Evolutionary conservation across 2,329 filamentous ascomycete species (phyloP), one percentile per base, ranked within the genome.

Genomic region (Herpotrichia juniperi): DNA sequence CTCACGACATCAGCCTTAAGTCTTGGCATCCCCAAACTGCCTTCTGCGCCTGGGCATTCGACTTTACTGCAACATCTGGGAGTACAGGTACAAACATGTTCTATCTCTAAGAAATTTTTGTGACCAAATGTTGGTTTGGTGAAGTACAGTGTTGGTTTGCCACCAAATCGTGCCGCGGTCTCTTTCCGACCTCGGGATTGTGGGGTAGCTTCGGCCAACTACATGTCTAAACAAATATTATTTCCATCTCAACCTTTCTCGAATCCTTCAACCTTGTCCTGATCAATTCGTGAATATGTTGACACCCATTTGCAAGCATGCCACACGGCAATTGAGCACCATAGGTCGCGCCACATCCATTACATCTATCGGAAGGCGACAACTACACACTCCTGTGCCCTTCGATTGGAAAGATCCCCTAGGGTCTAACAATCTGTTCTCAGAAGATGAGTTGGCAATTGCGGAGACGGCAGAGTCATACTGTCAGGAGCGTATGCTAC

Each of bases 401-500:
- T 97, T 97, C 74, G 87, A 96, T 73, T 99, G 94, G 93, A 84
- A 94, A 72, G 94, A 99, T 70, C 93, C 94, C 17, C 80, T 99
- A 52, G 83, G 82, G 22, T 81, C 87, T 30, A 87, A 86, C 66
- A 88, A 86, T 67, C 77, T 96, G 39, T 83, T 92, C 66, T 96
- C 92, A 1, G 90, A 96, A 60, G 94, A 99, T 54, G 94, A 99
- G 75, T 72, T 91, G 59, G 91, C 93, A 12, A 93, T 99, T 61
- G 83, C 89, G 35, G 91, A 97, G 66, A 96, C 91, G 5, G 93
- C 93, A 28, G 90, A 96, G 75, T 84, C 90, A 55, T 99, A 97
- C 70, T 97, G 93, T 72, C 93, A 97, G 74, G 93, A 97, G 72
- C 85, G 85, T 54, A 81, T 99, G 78, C 79, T 90, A 35, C 94